phyloP scores from a whole-genome alignment of 805 yeast species.

The Kazachstania martiniae region DNA sequence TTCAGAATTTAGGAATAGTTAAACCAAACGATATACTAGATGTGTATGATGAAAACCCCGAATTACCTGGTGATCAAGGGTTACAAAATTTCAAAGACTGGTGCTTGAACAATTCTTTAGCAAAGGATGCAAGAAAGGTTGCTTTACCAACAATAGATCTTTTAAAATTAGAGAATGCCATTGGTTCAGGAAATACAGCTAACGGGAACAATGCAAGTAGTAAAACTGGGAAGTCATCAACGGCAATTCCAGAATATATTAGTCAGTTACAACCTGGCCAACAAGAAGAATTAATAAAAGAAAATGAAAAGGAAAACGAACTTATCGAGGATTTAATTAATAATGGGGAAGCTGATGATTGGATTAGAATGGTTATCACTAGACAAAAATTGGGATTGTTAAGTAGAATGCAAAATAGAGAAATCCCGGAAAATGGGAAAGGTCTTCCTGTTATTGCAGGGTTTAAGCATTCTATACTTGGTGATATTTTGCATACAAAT shows the following conservation, averaged over 20 bases:
- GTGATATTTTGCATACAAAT: constrained; percentile 1
- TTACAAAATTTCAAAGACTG: constrained; percentile 44
- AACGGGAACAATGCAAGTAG: not conserved
- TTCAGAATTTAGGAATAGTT: constrained; percentile 51
- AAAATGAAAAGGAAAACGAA: constrained; percentile 13
- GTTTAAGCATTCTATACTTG: constrained; percentile 15
- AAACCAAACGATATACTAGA: constrained; percentile 48
- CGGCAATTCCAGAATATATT: constrained; percentile 22
- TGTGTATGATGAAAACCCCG: constrained; percentile 37
- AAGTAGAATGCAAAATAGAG: not conserved
- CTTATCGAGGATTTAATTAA: constrained; percentile 22
- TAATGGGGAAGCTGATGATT: constrained; percentile 28
- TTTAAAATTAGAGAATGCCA: constrained; percentile 7
- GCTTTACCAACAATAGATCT: constrained; percentile 26
- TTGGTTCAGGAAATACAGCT: not conserved
- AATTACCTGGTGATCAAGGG: constrained; percentile 36
- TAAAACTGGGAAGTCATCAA: not conserved
- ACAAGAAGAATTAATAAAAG: constrained; percentile 5
- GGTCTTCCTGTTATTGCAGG: constrained; percentile 19
- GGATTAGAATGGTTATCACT: constrained; percentile 27
- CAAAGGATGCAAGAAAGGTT: constrained; percentile 33
- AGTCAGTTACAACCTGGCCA: constrained; percentile 17
- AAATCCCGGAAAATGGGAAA: constrained; percentile 9
- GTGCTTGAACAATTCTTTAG: constrained; percentile 36
- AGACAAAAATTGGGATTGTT: constrained; percentile 18